These are phyloP conservation scores for Russula griseocarnosa DNA, from an alignment of 768 basidiomycete species.

Conservation along the genomic window DNA sequence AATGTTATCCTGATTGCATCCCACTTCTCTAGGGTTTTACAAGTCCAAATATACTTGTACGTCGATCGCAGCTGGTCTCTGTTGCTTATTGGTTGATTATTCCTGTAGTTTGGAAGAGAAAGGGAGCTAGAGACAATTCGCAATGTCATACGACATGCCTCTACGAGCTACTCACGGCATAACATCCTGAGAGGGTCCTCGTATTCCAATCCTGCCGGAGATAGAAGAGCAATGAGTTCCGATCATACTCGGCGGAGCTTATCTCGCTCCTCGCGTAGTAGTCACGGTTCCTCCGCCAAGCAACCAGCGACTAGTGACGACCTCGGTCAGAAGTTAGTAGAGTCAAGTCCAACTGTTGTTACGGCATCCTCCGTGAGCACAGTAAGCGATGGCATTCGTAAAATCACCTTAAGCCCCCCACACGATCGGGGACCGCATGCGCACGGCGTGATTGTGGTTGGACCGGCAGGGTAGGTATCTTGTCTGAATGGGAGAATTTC, in stretches of 20 bases:
- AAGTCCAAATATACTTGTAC: constrained; percentile 60
- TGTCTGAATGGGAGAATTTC: not conserved
- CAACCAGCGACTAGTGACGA: not conserved
- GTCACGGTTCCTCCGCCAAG: constrained; percentile 17
- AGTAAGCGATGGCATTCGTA: constrained; percentile 44
- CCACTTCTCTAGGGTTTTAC: constrained; percentile 58
- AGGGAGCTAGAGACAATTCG: constrained; percentile 65
- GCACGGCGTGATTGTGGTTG: constrained; percentile 58
- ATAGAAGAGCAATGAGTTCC: constrained; percentile 31
- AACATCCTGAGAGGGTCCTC: constrained; percentile 43
- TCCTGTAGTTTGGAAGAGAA: constrained; percentile 60
- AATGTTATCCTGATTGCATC: not conserved
- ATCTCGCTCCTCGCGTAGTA: constrained; percentile 45
- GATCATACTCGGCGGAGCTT: constrained; percentile 34
- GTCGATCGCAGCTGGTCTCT: constrained; percentile 16
- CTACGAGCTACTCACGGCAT: constrained; percentile 59
- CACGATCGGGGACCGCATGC: constrained; percentile 45
- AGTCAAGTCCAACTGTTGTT: constrained; percentile 5
- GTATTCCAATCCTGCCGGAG: constrained; percentile 37
- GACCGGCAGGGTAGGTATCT: constrained; percentile 54
- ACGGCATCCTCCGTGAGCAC: constrained; percentile 29
- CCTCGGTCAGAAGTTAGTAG: not conserved
- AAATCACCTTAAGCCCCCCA: constrained; percentile 43
- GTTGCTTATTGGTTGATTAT: constrained; percentile 2
- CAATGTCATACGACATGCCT: constrained; percentile 50